Conservation (phyloP, 805 yeast genomes). For the Ogataea corticis region DNA sequence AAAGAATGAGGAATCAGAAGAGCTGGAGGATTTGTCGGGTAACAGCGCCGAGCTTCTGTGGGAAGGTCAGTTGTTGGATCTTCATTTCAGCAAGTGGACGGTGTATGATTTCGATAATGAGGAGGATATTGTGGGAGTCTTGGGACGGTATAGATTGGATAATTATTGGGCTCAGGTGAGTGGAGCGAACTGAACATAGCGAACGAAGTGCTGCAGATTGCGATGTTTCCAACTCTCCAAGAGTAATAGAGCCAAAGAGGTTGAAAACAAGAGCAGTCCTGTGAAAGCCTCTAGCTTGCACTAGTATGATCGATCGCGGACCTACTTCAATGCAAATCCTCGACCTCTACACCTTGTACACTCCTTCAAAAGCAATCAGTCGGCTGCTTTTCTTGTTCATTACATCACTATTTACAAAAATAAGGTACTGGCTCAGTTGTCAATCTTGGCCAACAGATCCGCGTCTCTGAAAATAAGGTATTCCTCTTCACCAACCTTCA, state of each 20-base stretch:
- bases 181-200: conserved; percentile 5
- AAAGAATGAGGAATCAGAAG: conserved; percentile 14
- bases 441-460: conserved; percentile 92
- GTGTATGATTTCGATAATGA: conserved; percentile 53
- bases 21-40: conserved; percentile 38
- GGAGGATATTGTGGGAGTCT: conserved; percentile 48
- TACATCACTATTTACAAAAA: conserved; percentile 8
- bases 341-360: too few species aligned
- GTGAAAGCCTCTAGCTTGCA: too few species aligned
- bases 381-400: too few species aligned
- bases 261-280: too few species aligned
- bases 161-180: conserved; percentile 56
- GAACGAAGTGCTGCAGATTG: too few species aligned
- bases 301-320: too few species aligned
- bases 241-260: too few species aligned
- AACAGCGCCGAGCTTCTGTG: conserved; percentile 58
- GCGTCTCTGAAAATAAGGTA: conserved; percentile 75
- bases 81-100: conserved; percentile 70
- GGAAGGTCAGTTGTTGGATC: conserved; percentile 63
- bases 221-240: too few species aligned
- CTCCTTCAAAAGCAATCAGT: too few species aligned
- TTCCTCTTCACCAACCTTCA: conserved; percentile 74
- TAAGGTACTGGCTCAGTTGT: conserved; percentile 40
- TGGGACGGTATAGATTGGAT: conserved; percentile 54
- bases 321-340: too few species aligned